Percentiles rank a stretch among this genome's conserved stretches.
phyloP scores from a whole-genome alignment of 345 rosid species.

The Sisymbrium altissimum region DNA sequence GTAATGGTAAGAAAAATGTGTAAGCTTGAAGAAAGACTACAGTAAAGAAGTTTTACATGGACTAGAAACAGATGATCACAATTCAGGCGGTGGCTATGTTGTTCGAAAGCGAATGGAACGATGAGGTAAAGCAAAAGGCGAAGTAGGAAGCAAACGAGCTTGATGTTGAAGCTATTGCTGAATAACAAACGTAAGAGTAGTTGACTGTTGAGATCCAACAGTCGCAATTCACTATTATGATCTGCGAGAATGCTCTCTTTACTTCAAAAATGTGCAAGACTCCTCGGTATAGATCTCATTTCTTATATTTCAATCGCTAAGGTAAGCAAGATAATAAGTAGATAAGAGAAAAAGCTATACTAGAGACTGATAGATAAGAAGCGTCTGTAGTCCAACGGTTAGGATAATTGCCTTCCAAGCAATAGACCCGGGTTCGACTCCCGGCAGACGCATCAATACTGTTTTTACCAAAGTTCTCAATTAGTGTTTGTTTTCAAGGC shows the following conservation, averaged over 20 bases:
- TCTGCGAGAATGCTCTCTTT: neutral
- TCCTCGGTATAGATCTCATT: neutral
- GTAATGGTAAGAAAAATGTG: neutral
- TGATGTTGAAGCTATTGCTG: neutral
- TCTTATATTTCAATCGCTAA: too few relatives aligned
- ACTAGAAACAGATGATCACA: constrained; percentile 14
- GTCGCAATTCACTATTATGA: neutral
- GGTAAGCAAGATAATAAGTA: too few relatives aligned
- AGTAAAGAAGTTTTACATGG: neutral
- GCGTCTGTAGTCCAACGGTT: constrained; percentile 91
- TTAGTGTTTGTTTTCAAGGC: neutral
- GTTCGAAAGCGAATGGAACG: neutral
- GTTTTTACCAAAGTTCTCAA: neutral
- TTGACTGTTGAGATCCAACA: neutral
- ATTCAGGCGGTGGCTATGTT: constrained; percentile 3
- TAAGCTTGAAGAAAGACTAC: constrained; percentile 6
- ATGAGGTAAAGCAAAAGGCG: neutral
- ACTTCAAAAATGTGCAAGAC: neutral
- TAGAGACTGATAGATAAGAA: too few relatives aligned
- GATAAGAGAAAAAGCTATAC: too few relatives aligned
- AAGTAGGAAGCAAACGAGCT: neutral
- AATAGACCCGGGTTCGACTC: constrained; percentile 94
- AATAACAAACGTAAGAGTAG: neutral
- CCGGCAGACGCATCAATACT: constrained; percentile 65
- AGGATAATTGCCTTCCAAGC: constrained; percentile 92